These are phyloP conservation scores for Scedosporium apiospermum DNA, from an alignment of 2,329 filamentous ascomycete species.

Conservation along the genomic window DNA sequence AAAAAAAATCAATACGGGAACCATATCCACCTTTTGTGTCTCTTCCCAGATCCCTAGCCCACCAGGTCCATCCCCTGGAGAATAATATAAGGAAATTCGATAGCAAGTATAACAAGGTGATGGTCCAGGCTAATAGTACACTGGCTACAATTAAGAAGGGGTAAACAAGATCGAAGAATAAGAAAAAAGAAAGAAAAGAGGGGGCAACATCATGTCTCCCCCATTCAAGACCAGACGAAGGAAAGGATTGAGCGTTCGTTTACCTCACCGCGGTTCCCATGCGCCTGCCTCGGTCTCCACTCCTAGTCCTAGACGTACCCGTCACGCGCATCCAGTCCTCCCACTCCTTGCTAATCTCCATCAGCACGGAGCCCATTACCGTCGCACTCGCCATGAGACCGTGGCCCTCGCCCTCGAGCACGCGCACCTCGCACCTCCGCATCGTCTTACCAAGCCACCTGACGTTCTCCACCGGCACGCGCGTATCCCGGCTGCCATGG, in stretches of 20 bases:
- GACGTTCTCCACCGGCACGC: slow-evolving; percentile 92
- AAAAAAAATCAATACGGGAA: neutral
- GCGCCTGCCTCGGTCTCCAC: neutral
- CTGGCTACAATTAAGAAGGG: neutral
- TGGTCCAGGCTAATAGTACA: neutral
- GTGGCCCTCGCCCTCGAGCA: slow-evolving; percentile 86
- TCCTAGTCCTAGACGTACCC: slow-evolving; percentile 16
- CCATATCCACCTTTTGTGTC: neutral
- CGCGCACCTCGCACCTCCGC: slow-evolving; percentile 82
- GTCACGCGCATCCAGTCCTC: slow-evolving; percentile 69
- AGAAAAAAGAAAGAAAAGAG: neutral
- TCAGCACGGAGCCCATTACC: slow-evolving; percentile 90
- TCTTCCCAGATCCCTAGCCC: neutral
- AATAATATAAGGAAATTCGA: no score
- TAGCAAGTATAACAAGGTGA: no score
- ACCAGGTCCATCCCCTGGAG: neutral
- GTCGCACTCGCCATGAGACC: slow-evolving; percentile 89
- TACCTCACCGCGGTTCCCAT: slow-evolving; percentile 3
- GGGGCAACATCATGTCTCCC: neutral
- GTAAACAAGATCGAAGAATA: neutral
- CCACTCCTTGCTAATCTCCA: slow-evolving; percentile 92
- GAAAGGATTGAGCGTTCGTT: neutral
- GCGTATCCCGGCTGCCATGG: slow-evolving; percentile 80
- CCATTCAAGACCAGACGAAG: no score
- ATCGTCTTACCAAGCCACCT: slow-evolving; percentile 91